phyloP scores from a whole-genome alignment of 129 eudicot genomes.

The Escallonia herrerae region DNA sequence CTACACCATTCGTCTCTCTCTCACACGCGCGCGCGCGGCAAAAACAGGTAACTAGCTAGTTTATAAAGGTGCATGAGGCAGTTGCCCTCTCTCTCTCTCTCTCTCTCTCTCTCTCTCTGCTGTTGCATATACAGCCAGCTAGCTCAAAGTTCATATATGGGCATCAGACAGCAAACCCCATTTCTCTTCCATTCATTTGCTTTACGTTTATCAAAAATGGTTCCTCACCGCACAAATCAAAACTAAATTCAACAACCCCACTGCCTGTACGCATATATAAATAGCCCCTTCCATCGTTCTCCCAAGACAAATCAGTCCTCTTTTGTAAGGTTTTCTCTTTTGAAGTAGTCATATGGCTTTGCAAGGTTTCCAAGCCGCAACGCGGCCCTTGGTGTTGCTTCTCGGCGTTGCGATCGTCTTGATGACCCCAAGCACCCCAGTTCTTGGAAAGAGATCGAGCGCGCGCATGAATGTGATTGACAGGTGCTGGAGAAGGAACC shows the following conservation, averaged over 20 bases:
- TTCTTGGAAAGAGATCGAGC: slow-evolving; percentile 2
- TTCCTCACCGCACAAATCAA: neutral
- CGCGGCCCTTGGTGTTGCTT: slow-evolving; percentile 12
- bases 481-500: slow-evolving; percentile 47
- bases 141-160: neutral
- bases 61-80: too few relatives aligned
- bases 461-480: slow-evolving; percentile 38
- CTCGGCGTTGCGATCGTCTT: slow-evolving; percentile 6
- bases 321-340: neutral
- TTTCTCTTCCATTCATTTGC: slow-evolving; percentile 1
- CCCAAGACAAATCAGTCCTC: neutral
- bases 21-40: too few relatives aligned
- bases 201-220: too few relatives aligned
- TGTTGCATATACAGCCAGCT: neutral
- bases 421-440: neutral
- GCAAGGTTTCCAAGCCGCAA: neutral
- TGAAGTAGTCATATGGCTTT: slow-evolving; percentile 1
- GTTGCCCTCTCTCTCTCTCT: too few relatives aligned
- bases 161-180: neutral
- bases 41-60: too few relatives aligned
- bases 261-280: neutral
- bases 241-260: slow-evolving; percentile 4
- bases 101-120: too few relatives aligned
- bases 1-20: too few relatives aligned
- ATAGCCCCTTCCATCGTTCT: neutral